Conservation (phyloP, 2,329 filamentous ascomycete species). For the Aureobasidium sp. region DNA sequence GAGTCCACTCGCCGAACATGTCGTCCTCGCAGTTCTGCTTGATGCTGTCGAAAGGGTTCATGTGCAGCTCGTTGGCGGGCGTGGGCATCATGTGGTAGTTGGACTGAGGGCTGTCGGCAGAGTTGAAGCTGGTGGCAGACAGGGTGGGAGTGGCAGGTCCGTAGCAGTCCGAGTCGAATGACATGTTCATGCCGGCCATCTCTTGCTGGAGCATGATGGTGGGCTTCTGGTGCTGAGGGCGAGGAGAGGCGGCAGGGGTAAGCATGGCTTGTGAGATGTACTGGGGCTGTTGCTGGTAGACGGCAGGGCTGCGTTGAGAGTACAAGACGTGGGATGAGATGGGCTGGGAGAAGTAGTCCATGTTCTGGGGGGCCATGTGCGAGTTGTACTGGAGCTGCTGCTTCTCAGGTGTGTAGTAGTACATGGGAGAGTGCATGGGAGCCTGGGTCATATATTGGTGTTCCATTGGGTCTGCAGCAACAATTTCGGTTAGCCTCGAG, state of each 20-base stretch:
- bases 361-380: slow-evolving; percentile 47
- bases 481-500: slow-evolving; percentile 16
- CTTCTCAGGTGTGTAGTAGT: slow-evolving; percentile 73
- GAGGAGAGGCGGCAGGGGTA: slow-evolving; percentile 71
- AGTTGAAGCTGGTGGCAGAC: slow-evolving; percentile 78
- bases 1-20: slow-evolving; percentile 67
- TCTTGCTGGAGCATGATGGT: slow-evolving; percentile 60
- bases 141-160: slow-evolving; percentile 83
- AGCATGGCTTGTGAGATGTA: slow-evolving; percentile 56
- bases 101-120: slow-evolving; percentile 74
- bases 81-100: slow-evolving; percentile 71
- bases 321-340: slow-evolving; percentile 12
- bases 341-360: slow-evolving; percentile 27
- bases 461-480: slow-evolving; percentile 28
- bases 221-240: slow-evolving; percentile 67
- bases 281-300: slow-evolving; percentile 40
- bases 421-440: slow-evolving; percentile 68
- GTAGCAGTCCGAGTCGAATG: slow-evolving; percentile 73
- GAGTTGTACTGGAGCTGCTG: slow-evolving; percentile 20
- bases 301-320: slow-evolving; percentile 26
- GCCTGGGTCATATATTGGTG: slow-evolving; percentile 29
- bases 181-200: slow-evolving; percentile 41
- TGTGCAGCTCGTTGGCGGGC: slow-evolving; percentile 75
- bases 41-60: slow-evolving; percentile 61
- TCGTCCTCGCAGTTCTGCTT: slow-evolving; percentile 68